phyloP scores from a whole-genome alignment of 1,284 basidiomycete species.

The Bondarzewia mesenterica region DNA sequence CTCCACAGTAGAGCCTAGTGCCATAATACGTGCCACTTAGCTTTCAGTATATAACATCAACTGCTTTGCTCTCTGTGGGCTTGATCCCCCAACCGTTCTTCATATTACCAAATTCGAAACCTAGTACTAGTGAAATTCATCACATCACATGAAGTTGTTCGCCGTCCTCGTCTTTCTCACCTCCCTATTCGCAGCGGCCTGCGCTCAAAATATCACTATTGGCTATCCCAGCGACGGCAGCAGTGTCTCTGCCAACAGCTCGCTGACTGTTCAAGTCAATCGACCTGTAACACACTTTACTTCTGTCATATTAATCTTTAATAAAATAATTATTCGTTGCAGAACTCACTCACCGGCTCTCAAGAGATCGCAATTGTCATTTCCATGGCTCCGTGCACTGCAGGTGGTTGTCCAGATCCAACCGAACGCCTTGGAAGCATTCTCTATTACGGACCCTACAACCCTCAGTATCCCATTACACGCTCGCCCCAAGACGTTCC shows the following conservation, averaged over 20 bases:
- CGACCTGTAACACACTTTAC: neutral
- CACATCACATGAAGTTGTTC: neutral
- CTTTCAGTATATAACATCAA: too few species aligned
- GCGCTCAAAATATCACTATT: conserved; percentile 35
- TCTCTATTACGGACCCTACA: conserved; percentile 38
- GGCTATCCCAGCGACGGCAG: conserved; percentile 26
- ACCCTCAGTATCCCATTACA: conserved; percentile 25
- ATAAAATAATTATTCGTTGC: neutral
- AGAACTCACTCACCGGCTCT: conserved; percentile 31
- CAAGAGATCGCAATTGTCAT: conserved; percentile 38
- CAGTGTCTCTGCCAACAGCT: conserved; percentile 25
- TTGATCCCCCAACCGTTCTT: too few species aligned
- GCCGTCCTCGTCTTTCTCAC: neutral
- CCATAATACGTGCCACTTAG: too few species aligned
- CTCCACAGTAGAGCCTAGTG: too few species aligned
- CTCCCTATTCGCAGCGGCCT: conserved; percentile 14
- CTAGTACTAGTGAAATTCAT: too few species aligned
- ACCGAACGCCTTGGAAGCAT: conserved; percentile 29
- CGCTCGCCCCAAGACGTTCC: conserved; percentile 20
- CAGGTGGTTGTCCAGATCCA: conserved; percentile 22
- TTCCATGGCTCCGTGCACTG: conserved; percentile 25
- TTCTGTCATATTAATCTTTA: neutral
- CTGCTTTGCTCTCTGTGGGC: too few species aligned
- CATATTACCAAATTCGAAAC: too few species aligned
- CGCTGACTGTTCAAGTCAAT: conserved; percentile 27